Evolutionary conservation across 768 basidiomycete species (phyloP).

Genomic region (Neoboletus brunneissimus): DNA sequence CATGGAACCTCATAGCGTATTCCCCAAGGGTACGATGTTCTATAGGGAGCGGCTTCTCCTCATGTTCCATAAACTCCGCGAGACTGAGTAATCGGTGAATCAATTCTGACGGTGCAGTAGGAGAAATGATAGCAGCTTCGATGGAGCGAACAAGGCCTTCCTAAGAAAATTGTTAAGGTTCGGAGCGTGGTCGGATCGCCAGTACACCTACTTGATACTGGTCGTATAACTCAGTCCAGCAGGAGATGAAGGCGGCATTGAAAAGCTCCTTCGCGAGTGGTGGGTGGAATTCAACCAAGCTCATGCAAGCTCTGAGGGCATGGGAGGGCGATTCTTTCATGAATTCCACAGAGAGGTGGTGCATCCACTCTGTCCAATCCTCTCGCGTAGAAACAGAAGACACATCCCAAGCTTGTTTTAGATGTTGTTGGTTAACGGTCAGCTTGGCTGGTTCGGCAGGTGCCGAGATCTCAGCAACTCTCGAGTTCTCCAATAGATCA

Average conservation of each 20-base stretch:
- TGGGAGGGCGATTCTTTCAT: conserved; percentile 99
- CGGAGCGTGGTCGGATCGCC: neutral
- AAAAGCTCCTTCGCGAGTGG: conserved; percentile 93
- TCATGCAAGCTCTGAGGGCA: conserved; percentile 96
- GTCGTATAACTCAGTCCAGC: conserved; percentile 94
- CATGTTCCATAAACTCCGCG: conserved; percentile 99
- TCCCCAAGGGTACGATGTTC: conserved; percentile 91
- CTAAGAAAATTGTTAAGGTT: conserved; percentile 40
- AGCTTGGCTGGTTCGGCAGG: conserved; percentile 86
- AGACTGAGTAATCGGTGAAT: conserved; percentile 89
- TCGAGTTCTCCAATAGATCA: conserved; percentile 66
- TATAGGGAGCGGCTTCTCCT: conserved; percentile 93
- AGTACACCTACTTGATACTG: conserved; percentile 76
- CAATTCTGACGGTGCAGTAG: conserved; percentile 77
- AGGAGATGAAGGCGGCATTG: conserved; percentile 97
- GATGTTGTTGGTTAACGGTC: conserved; percentile 93
- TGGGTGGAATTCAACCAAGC: conserved; percentile 84
- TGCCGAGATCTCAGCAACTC: conserved; percentile 70
- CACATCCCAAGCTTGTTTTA: conserved; percentile 95
- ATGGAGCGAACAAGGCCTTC: conserved; percentile 93
- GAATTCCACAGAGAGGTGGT: conserved; percentile 86
- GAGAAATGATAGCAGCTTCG: conserved; percentile 77
- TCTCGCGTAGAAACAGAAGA: conserved; percentile 71
- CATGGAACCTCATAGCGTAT: conserved; percentile 89
- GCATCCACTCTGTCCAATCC: conserved; percentile 97